These are phyloP conservation scores for Huntiella decipiens DNA, from an alignment of 2,329 filamentous ascomycete species.

Conservation along the genomic window DNA sequence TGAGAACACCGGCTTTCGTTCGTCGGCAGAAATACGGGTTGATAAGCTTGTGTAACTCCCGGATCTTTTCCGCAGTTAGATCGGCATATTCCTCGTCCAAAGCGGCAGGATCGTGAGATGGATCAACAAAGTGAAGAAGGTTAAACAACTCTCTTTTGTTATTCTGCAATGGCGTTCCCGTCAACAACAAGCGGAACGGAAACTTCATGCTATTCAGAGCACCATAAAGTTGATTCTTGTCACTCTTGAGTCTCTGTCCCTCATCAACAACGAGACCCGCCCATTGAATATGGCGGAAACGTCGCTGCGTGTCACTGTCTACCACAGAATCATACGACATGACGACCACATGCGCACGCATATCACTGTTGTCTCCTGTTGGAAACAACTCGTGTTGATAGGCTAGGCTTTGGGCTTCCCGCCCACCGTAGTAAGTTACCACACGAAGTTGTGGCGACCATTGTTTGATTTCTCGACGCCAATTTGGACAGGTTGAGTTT, in stretches of 20 bases:
- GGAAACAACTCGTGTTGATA: constrained; percentile 77
- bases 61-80: constrained; percentile 68
- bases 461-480: constrained; percentile 86
- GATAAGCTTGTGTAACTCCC: constrained; percentile 65
- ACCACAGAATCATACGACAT: constrained; percentile 85
- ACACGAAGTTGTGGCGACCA: constrained; percentile 77
- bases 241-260: constrained; percentile 87
- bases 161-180: constrained; percentile 85
- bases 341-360: constrained; percentile 79
- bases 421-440: constrained; percentile 79
- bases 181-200: constrained; percentile 71
- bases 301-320: constrained; percentile 45
- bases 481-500: constrained; percentile 92
- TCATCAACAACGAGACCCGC: constrained; percentile 82
- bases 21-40: constrained; percentile 51
- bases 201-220: constrained; percentile 55
- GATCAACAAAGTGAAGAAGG: constrained; percentile 82
- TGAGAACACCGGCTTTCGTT: constrained; percentile 79
- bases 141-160: constrained; percentile 92
- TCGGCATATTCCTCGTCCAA: constrained; percentile 59
- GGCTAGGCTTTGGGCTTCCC: constrained; percentile 53
- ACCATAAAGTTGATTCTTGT: constrained; percentile 63
- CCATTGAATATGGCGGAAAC: constrained; percentile 62
- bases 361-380: constrained; percentile 33
- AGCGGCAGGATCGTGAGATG: constrained; percentile 44